Conservation (phyloP, 75 land plant species). For the Isoetes taiwanensis region DNA sequence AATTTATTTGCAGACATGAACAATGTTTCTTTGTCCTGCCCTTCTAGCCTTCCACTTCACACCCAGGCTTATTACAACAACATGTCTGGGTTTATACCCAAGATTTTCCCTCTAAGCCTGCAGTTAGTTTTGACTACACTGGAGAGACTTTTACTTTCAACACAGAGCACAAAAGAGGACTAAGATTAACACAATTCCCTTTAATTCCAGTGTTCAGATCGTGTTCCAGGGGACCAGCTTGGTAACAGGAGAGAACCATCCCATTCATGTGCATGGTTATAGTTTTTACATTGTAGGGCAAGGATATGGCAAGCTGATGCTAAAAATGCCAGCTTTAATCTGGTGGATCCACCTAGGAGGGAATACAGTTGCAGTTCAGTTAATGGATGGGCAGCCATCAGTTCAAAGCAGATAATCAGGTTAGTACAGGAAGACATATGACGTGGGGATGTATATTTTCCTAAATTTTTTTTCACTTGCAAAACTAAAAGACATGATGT, state of each 20-base stretch:
- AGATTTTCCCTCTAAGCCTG: not conserved
- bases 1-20: not conserved
- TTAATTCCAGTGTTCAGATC: not conserved
- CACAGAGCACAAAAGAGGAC: not conserved
- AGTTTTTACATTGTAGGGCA: constrained; percentile 8
- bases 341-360: not conserved
- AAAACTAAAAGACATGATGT: too few relatives aligned
- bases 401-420: constrained; percentile 7
- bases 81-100: constrained; percentile 1
- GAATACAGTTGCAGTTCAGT: not conserved
- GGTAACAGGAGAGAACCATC: not conserved
- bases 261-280: constrained; percentile 4
- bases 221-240: not conserved
- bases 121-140: not conserved
- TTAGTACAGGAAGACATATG: too few relatives aligned
- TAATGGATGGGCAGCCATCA: constrained; percentile 1
- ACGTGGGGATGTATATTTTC: too few relatives aligned
- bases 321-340: not conserved
- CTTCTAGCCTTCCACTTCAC: not conserved
- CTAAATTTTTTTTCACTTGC: too few relatives aligned
- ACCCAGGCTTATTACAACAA: constrained; percentile 2
- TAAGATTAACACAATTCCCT: not conserved
- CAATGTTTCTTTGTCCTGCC: not conserved
- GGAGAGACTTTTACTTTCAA: not conserved
- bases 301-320: not conserved